These are phyloP conservation scores for Rhynchospora pubera DNA, from an alignment of 176 grass and related monocot species.

Conservation along the genomic window DNA sequence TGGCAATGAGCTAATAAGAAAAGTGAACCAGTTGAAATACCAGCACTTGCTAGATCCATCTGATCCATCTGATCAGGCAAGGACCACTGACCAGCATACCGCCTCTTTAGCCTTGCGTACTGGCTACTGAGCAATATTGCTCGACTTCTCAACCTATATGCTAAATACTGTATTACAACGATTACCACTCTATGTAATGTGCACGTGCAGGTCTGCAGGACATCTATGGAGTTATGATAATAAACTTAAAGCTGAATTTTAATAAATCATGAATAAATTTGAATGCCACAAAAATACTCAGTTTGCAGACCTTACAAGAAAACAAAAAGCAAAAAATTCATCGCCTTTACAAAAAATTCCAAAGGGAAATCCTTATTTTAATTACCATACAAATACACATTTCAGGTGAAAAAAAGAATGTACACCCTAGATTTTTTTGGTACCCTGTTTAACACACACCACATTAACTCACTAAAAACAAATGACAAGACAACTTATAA, in stretches of 20 bases:
- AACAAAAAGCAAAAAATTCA: neutral
- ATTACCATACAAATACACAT: constrained; percentile 19
- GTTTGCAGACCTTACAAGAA: neutral
- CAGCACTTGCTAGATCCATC: too few relatives aligned
- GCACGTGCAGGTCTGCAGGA: neutral
- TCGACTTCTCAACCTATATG: neutral
- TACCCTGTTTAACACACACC: neutral
- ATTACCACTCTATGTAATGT: neutral
- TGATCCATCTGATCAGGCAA: too few relatives aligned
- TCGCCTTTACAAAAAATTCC: constrained; percentile 5
- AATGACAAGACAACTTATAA: neutral
- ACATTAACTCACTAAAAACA: neutral
- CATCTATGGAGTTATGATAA: neutral
- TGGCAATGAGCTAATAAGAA: too few relatives aligned
- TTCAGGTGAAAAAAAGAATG: constrained; percentile 2
- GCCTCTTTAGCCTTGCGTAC: too few relatives aligned
- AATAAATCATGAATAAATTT: neutral
- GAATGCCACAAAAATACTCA: neutral
- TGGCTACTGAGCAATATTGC: too few relatives aligned
- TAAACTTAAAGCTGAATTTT: neutral
- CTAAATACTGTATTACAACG: neutral
- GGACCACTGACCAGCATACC: too few relatives aligned
- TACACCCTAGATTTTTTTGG: neutral
- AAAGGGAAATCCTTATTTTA: constrained; percentile 1
- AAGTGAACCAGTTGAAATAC: too few relatives aligned